Evolutionary conservation across 306 rosid genomes (phyloP), one percentile per base, ranked within the genome.

Genomic region (Mimosa bimucronata): DNA sequence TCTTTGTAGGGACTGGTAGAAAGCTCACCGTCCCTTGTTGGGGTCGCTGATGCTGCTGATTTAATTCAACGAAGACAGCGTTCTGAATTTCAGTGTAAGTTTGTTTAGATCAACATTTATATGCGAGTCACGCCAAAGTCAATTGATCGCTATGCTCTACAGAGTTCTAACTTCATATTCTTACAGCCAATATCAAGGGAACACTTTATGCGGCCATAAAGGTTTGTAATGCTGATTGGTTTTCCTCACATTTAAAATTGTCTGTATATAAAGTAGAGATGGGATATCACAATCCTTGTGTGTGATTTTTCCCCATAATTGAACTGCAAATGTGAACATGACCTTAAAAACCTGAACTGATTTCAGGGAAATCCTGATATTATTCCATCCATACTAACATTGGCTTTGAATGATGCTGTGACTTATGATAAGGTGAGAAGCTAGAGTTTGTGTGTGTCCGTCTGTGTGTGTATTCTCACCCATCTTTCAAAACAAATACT

Each of bases 341-440:
- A 57, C 71, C 10, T 76, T 53, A 66, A 64, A 76, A 44, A 9
- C 81, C 76, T 60, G 45, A 58, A 30, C 25, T 76, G 72, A 16
- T 80, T 89, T 82, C 90, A 95, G 98, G 97, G 53, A 77, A 92
- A 87, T 83, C 91, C 88, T 79, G 94, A 95, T 60, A 26, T 91
- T 25, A 70, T 90, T 71, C 89, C 98, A 71, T 78, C 98, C 77
- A 4, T 95, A 28, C 86, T 88, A 73, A 88, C 81, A 83, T 77
- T 95, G 91, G 94, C 98, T 66, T 75, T 95, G 66, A 95, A 95
- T 83, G 98, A 95, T 85, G 87, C 90, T 18, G 45, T 88, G 76
- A 95, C 98, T 72, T 95, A 92, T 76, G 98, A 95, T 75, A 92
- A 95, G 98, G 98, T 92, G 85, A 82, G 90, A 67, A 30, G 65